Evolutionary conservation across 2,329 filamentous ascomycete genomes (phyloP).

Genomic region (Fusarium cicatricum): DNA sequence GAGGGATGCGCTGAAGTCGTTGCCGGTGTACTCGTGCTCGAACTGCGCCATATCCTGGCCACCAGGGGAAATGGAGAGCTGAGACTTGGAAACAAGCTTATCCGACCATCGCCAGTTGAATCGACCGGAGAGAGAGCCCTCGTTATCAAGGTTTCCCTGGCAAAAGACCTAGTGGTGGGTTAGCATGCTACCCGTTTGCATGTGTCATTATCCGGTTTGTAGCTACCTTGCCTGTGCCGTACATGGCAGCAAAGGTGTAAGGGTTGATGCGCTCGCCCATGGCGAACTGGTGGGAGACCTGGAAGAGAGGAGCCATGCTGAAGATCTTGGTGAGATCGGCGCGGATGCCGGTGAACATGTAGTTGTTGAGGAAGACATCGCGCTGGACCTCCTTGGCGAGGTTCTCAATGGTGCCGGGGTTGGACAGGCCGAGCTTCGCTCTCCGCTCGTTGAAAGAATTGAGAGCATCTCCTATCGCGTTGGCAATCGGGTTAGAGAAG

Average conservation of each 20-base stretch:
- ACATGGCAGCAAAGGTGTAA: conserved; percentile 93
- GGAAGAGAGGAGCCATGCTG: conserved; percentile 92
- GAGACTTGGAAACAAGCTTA: conserved; percentile 83
- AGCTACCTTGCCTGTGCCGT: conserved; percentile 86
- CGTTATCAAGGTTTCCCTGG: conserved; percentile 95
- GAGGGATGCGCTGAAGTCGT: conserved; percentile 90
- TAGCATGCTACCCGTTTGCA: conserved; percentile 25
- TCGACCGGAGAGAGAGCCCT: conserved; percentile 84
- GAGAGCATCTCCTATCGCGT: conserved; percentile 78
- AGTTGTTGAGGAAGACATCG: conserved; percentile 95
- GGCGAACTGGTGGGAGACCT: conserved; percentile 95
- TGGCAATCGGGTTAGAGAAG: conserved; percentile 76
- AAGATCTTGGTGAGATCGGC: conserved; percentile 98
- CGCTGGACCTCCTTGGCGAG: conserved; percentile 92
- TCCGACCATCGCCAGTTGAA: conserved; percentile 93
- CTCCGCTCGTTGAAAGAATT: conserved; percentile 84
- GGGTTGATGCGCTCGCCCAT: conserved; percentile 94
- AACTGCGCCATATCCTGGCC: conserved; percentile 89
- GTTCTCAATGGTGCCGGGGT: conserved; percentile 91
- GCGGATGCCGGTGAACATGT: conserved; percentile 94
- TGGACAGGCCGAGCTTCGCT: conserved; percentile 85
- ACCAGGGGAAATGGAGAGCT: conserved; percentile 83
- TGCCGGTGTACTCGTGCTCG: conserved; percentile 94
- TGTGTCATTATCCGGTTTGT: conserved; percentile 6
- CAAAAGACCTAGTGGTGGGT: conserved; percentile 77